A percentile compares a stretch with the other conserved stretches of the same genome.
Evolutionary conservation across 495 filamentous ascomycete species (phyloP).

Genomic region (Aspergillus indologenus): DNA sequence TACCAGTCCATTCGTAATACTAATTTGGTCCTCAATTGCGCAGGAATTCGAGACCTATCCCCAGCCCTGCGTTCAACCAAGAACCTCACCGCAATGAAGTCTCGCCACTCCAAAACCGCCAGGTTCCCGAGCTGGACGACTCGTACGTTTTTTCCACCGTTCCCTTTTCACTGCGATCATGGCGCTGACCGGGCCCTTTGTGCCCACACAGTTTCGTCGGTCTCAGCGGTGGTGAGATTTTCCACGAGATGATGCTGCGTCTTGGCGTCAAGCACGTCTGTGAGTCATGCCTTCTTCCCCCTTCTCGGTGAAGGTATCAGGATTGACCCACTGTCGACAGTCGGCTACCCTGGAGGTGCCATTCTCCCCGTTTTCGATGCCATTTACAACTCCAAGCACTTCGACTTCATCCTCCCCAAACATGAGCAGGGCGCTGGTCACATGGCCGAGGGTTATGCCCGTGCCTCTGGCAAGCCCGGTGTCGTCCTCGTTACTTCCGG

Average conservation of each 20-base stretch:
- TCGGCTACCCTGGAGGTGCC: constrained; percentile 23
- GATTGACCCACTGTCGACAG: constrained; percentile 16
- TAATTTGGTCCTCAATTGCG: constrained; percentile 12
- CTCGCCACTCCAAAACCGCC: constrained; percentile 63
- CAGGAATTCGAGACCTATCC: constrained; percentile 50
- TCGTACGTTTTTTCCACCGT: constrained; percentile 43
- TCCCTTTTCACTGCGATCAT: constrained; percentile 1
- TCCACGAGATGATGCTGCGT: constrained; percentile 98
- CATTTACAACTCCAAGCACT: constrained; percentile 18
- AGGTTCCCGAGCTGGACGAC: constrained; percentile 68
- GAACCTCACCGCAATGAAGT: constrained; percentile 59
- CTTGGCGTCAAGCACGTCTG: constrained; percentile 89
- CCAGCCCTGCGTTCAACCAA: constrained; percentile 72
- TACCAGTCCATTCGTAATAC: constrained; percentile 5
- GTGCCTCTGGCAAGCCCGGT: constrained; percentile 59
- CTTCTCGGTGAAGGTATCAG: constrained; percentile 2
- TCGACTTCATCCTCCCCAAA: constrained; percentile 60
- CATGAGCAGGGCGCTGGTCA: constrained; percentile 66
- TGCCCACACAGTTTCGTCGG: constrained; percentile 72
- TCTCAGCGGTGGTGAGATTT: constrained; percentile 92
- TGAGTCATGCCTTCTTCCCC: constrained; percentile 45
- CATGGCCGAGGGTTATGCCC: constrained; percentile 64
- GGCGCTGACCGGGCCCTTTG: constrained; percentile 13
- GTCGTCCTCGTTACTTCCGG: constrained; percentile 63
- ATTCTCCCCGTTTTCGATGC: constrained; percentile 1